These are phyloP conservation scores for Coniochaeta ligniaria DNA, from an alignment of 2,329 filamentous ascomycete genomes.

Conservation along the genomic window DNA sequence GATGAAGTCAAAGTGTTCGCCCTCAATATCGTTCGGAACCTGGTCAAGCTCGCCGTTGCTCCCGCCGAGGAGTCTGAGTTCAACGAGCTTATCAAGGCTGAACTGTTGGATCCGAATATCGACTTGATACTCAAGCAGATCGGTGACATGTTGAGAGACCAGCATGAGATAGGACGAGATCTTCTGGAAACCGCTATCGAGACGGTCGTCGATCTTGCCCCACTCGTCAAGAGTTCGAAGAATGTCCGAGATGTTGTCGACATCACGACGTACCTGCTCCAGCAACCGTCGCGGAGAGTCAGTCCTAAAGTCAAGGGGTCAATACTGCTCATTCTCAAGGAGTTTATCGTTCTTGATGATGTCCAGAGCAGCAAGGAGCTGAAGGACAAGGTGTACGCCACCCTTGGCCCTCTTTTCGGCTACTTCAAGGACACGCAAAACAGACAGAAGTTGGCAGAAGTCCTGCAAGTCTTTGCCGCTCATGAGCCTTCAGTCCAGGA, in stretches of 20 bases:
- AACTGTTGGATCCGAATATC: slow-evolving; percentile 50
- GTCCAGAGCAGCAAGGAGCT: slow-evolving; percentile 49
- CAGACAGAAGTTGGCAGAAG: slow-evolving; percentile 64
- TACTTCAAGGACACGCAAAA: slow-evolving; percentile 82
- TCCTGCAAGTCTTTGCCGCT: slow-evolving; percentile 63
- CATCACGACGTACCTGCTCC: slow-evolving; percentile 73
- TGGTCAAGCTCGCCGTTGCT: slow-evolving; percentile 54
- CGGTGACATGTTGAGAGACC: slow-evolving; percentile 54
- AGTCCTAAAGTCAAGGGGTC: slow-evolving; percentile 77
- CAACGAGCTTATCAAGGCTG: slow-evolving; percentile 46
- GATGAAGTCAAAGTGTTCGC: slow-evolving; percentile 82
- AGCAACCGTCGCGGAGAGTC: slow-evolving; percentile 77
- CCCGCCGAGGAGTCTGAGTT: slow-evolving; percentile 48
- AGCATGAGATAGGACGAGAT: slow-evolving; percentile 56
- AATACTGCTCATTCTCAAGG: slow-evolving; percentile 71
- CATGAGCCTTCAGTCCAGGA: slow-evolving; percentile 53
- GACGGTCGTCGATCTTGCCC: slow-evolving; percentile 68
- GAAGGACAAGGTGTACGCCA: slow-evolving; percentile 61
- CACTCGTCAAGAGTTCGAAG: slow-evolving; percentile 57
- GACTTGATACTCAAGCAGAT: slow-evolving; percentile 60
- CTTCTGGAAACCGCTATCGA: slow-evolving; percentile 74
- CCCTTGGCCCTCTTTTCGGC: slow-evolving; percentile 75
- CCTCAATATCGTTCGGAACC: slow-evolving; percentile 64
- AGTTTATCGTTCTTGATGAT: slow-evolving; percentile 65
- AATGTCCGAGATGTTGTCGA: slow-evolving; percentile 73